These are phyloP conservation scores for Cudoniella acicularis DNA, from an alignment of 495 filamentous ascomycete genomes.

Conservation along the genomic window DNA sequence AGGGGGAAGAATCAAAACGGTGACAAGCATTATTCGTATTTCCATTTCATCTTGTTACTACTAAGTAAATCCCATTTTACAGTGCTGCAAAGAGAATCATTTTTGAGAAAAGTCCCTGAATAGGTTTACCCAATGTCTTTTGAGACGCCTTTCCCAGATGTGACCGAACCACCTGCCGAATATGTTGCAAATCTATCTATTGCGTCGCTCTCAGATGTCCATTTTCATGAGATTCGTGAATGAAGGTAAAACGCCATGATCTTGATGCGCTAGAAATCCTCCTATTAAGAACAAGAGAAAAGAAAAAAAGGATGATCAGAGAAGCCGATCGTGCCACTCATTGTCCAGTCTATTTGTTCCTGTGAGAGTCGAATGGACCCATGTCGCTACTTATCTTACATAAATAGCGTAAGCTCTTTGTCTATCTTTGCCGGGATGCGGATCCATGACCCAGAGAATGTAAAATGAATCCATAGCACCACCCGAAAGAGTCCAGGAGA, in stretches of 20 bases:
- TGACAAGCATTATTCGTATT: no score
- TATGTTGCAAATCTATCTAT: slow-evolving; percentile 15
- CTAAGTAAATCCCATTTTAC: neutral
- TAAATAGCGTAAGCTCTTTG: no score
- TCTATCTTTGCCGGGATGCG: no score
- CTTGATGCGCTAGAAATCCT: slow-evolving; percentile 11
- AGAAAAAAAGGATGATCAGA: neutral
- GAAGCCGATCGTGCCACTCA: neutral
- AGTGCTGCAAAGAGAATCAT: neutral
- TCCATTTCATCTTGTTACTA: neutral
- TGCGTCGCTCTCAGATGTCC: neutral
- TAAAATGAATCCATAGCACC: no score
- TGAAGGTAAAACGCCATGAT: slow-evolving; percentile 5
- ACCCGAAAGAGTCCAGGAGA: no score
- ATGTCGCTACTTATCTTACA: no score
- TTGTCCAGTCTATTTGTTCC: no score
- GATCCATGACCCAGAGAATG: no score
- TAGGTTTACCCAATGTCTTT: neutral
- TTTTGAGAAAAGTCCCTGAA: neutral
- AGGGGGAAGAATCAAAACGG: no score
- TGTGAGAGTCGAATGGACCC: no score
- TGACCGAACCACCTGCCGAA: neutral
- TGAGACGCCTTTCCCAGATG: neutral
- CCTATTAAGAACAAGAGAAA: slow-evolving; percentile 1
- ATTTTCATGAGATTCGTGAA: slow-evolving; percentile 15